Conservation (phyloP, 2,329 filamentous ascomycete species). For the Calonectria montana region DNA sequence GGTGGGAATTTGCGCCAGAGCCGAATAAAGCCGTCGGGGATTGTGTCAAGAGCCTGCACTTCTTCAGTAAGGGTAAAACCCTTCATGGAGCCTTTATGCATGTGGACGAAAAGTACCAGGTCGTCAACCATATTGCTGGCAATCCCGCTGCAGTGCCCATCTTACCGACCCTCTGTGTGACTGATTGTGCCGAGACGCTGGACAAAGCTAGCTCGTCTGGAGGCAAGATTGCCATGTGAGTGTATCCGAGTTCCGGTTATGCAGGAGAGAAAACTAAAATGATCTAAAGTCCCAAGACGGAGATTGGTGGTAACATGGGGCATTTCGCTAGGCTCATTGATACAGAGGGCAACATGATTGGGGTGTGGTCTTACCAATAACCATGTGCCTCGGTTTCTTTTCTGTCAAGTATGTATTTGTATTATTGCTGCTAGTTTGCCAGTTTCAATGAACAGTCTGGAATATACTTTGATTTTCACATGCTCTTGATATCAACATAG, state of each 20-base stretch:
- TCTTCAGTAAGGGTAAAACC: conserved; percentile 47
- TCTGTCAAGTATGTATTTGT: neutral
- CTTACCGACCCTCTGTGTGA: conserved; percentile 49
- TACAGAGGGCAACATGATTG: conserved; percentile 52
- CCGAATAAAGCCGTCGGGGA: conserved; percentile 30
- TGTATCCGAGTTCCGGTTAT: conserved; percentile 11
- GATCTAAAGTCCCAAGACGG: conserved; percentile 48
- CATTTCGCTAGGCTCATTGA: conserved; percentile 51
- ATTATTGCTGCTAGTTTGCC: neutral
- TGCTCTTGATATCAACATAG: neutral
- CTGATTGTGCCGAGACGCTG: conserved; percentile 47
- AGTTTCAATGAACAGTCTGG: neutral
- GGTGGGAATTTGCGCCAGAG: conserved; percentile 45
- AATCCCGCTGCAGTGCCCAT: conserved; percentile 42
- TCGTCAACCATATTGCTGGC: conserved; percentile 41
- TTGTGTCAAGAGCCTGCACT: conserved; percentile 46
- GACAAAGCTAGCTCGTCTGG: conserved; percentile 44
- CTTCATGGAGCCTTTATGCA: conserved; percentile 51
- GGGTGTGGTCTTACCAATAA: conserved; percentile 48
- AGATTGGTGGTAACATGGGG: conserved; percentile 48
- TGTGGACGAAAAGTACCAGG: conserved; percentile 45
- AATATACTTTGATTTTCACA: neutral
- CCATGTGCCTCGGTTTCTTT: neutral
- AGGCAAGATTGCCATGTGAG: conserved; percentile 51
- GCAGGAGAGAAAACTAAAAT: conserved; percentile 1